phyloP scores from a whole-genome alignment of 148 eudicot genomes.

The Agrostemma githago region DNA sequence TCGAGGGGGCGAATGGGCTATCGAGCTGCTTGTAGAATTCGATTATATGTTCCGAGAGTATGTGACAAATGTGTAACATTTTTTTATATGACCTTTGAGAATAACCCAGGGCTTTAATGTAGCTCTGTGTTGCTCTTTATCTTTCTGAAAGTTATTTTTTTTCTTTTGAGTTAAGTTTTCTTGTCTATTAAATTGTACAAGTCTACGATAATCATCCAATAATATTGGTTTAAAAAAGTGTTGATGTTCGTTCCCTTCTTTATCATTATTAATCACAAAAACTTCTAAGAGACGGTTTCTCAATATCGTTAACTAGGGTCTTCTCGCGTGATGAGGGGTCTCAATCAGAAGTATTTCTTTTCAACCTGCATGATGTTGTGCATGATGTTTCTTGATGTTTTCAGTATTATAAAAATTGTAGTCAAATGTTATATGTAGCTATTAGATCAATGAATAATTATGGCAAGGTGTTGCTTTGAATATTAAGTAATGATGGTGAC shows the following conservation, averaged over 20 bases:
- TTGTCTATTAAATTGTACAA: not conserved
- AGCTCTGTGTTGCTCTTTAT: not conserved
- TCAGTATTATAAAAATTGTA: not conserved
- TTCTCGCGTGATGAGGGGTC: not conserved
- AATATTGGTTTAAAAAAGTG: not conserved
- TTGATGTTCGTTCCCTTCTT: not conserved
- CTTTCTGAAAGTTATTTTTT: not conserved
- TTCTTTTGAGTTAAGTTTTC: not conserved
- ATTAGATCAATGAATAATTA: not conserved
- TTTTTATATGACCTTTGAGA: slow-evolving; percentile 3
- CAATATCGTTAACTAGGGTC: no score
- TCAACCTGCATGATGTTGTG: not conserved
- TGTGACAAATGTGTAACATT: not conserved
- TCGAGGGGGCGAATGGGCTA: slow-evolving; percentile 9
- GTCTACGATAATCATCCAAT: not conserved
- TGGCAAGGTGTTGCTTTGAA: not conserved
- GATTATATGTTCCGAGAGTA: not conserved
- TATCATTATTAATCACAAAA: not conserved
- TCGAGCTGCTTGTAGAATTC: not conserved
- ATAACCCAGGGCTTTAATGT: slow-evolving; percentile 1
- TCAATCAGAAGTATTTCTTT: not conserved
- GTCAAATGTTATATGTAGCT: not conserved
- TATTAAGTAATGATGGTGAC: not conserved
- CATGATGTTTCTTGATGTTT: not conserved
- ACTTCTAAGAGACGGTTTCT: no score